Evolutionary conservation across 768 basidiomycete genomes (phyloP), one percentile per base, ranked within the genome.

Genomic region (Tricholoma sp.): DNA sequence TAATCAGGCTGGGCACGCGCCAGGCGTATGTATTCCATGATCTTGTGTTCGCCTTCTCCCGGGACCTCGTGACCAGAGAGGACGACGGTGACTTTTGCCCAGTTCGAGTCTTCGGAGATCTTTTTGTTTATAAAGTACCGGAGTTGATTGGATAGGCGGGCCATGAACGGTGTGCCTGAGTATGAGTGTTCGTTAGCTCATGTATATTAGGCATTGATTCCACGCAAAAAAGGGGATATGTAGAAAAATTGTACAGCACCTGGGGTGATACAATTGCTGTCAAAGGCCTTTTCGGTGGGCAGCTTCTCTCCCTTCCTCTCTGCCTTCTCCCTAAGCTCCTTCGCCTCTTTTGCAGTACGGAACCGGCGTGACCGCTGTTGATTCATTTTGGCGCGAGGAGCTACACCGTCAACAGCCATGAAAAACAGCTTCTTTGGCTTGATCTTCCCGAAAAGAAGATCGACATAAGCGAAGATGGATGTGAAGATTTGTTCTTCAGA

Each of bases 1-100:
- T 98, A 95, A 69, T 92, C 88, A 7, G 90, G 91, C 70, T 98
- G 97, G 31, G 97, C 95, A 63, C 95, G 89, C 52, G 89, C 87
- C 58, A 94, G 74, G 37, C 97, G 88, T 68, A 99, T 98, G 72
- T 95, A 99, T 70, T 98, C 97, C 91, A 98, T 98, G 63, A 99
- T 95, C 79, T 99, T 99, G 82, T 99, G 97, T 69, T 99, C 97
- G 57, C 97, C 97, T 72, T 99, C 97, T 62, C 97, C 97, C 0
- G 97, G 97, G 3, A 98, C 95, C 64, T 99, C 96, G 70, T 98
- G 94, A 10, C 97, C 97, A 29, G 93, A 96, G 36, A 99, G 78
- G 37, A 99, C 91, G 18, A 98, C 94, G 66, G 94, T 80, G 41
- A 98, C 84, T 54, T 88, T 82, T 57, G 91, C 78, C 97, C 97